Evolutionary conservation across 139 green algal genomes (phyloP).

Genomic region (Coccomyxa sp.): DNA sequence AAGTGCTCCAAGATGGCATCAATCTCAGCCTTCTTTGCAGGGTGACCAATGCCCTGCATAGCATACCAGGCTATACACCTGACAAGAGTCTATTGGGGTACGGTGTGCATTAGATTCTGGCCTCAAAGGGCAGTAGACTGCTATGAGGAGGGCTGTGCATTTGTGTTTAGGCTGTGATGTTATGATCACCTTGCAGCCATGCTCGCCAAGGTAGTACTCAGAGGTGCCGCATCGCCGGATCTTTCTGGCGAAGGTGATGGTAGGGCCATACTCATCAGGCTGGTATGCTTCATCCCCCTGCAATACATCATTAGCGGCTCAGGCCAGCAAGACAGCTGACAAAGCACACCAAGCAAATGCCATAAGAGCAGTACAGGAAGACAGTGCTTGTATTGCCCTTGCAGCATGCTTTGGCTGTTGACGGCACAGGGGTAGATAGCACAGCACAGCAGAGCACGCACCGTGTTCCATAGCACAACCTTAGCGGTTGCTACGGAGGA

Average conservation of each 20-base stretch:
- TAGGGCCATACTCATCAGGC: slow-evolving; percentile 35
- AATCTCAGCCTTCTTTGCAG: slow-evolving; percentile 7
- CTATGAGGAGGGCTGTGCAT: too few species aligned
- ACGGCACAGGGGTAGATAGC: neutral
- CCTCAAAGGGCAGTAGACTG: too few species aligned
- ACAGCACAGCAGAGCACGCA: neutral
- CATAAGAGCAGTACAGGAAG: too few species aligned
- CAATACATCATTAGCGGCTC: too few species aligned
- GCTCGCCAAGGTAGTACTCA: neutral
- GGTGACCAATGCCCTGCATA: neutral
- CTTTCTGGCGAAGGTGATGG: slow-evolving; percentile 53
- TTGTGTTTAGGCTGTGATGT: too few species aligned
- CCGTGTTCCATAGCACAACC: slow-evolving; percentile 66
- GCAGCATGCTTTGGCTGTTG: too few species aligned
- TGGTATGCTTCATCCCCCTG: slow-evolving; percentile 46
- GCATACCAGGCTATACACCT: too few species aligned
- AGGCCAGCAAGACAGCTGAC: too few species aligned
- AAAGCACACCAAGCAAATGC: too few species aligned
- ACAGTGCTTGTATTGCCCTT: too few species aligned
- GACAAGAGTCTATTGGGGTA: too few species aligned
- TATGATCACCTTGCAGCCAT: neutral
- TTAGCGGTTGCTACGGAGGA: slow-evolving; percentile 14
- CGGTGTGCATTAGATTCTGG: too few species aligned
- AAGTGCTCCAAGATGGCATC: slow-evolving; percentile 28
- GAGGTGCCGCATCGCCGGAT: slow-evolving; percentile 8